Conservation (phyloP, 345 rosid species). For the Eucalyptus melliodora region DNA sequence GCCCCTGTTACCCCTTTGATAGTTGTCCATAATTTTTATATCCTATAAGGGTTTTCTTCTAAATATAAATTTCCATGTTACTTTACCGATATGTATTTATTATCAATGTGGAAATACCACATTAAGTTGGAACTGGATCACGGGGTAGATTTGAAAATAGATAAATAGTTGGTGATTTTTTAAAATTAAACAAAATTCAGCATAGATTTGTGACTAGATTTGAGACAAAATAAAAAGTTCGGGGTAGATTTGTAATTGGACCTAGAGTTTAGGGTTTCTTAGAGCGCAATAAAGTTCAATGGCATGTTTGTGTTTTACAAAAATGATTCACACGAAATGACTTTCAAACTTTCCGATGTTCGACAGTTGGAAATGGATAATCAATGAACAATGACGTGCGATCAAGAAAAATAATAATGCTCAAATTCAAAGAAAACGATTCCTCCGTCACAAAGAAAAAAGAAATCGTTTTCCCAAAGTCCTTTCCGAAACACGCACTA, state of each 20-base stretch:
- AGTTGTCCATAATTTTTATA: accelerated
- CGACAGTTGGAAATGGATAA: neutral
- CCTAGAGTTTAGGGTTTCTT: too few species aligned
- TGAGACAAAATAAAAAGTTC: too few species aligned
- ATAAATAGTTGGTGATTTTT: too few species aligned
- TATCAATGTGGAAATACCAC: too few species aligned
- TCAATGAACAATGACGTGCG: neutral
- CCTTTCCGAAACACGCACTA: neutral
- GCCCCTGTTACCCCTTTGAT: accelerated
- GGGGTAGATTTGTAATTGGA: too few species aligned
- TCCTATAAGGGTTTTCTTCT: too few species aligned
- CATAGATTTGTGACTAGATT: too few species aligned
- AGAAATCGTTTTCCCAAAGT: neutral
- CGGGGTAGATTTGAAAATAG: too few species aligned
- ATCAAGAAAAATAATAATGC: neutral
- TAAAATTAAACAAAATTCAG: too few species aligned
- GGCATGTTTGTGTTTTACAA: neutral
- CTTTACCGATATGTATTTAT: too few species aligned
- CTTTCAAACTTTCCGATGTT: neutral
- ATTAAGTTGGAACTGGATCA: too few species aligned
- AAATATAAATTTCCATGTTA: accelerated
- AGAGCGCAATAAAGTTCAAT: neutral
- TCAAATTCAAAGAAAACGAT: neutral
- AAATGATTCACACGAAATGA: neutral
- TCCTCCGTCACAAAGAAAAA: neutral